Conservation (phyloP, 495 filamentous ascomycete species). For the Aspergillus bertholletiae region DNA sequence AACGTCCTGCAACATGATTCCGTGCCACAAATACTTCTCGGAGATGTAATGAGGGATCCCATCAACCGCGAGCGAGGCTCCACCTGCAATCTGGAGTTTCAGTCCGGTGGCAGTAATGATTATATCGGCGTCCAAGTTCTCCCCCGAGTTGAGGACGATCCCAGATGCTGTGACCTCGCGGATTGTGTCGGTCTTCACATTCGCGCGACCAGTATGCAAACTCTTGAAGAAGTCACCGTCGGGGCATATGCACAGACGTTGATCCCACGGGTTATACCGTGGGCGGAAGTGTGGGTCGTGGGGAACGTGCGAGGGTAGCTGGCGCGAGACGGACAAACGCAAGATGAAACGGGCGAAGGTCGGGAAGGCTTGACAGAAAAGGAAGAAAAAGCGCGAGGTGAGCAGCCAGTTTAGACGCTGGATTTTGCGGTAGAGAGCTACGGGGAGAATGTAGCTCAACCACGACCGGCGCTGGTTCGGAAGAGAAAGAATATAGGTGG, state of each 20-base stretch:
- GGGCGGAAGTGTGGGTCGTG: conserved; percentile 69
- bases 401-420: conserved; percentile 46
- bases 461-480: conserved; percentile 36
- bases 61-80: conserved; percentile 50
- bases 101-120: conserved; percentile 76
- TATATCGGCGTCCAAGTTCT: conserved; percentile 60
- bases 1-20: conserved; percentile 56
- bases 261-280: conserved; percentile 67
- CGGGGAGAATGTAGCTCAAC: conserved; percentile 39
- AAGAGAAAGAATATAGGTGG: conserved; percentile 55
- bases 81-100: conserved; percentile 50
- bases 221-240: conserved; percentile 69
- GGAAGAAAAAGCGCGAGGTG: conserved; percentile 43
- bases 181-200: conserved; percentile 67
- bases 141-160: conserved; percentile 55
- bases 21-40: conserved; percentile 54
- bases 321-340: conserved; percentile 28
- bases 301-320: conserved; percentile 54
- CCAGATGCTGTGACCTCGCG: conserved; percentile 56
- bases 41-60: conserved; percentile 43
- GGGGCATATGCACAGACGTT: conserved; percentile 68
- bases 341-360: conserved; percentile 45
- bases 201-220: conserved; percentile 53
- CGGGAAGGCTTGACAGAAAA: conserved; percentile 57
- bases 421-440: conserved; percentile 30